phyloP scores from a whole-genome alignment of 2,329 filamentous ascomycete species.

The Hymenoscyphus albidus region DNA sequence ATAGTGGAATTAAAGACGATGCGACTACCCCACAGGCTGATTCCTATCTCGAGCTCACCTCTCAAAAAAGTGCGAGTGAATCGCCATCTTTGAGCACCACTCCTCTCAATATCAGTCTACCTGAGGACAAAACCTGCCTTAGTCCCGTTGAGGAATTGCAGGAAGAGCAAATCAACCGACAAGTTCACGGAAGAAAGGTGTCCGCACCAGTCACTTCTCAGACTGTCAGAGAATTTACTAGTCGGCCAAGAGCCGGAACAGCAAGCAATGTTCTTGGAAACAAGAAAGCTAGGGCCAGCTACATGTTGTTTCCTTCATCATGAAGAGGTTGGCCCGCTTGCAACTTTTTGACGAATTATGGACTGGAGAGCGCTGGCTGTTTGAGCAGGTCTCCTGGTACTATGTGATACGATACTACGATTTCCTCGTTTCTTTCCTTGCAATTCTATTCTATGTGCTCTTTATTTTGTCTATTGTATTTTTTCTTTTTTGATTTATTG shows the following conservation, averaged over 20 bases:
- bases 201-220: conserved; percentile 29
- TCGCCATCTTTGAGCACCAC: conserved; percentile 1
- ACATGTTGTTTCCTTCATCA: conserved; percentile 32
- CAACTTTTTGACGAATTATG: not conserved
- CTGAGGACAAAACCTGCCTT: conserved; percentile 11
- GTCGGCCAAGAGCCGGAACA: conserved; percentile 25
- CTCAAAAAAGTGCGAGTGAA: conserved; percentile 6
- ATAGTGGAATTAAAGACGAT: not conserved
- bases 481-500: not conserved
- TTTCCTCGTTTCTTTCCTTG: conserved; percentile 15
- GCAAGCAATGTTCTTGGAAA: conserved; percentile 5
- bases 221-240: conserved; percentile 22
- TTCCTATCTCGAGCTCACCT: not conserved
- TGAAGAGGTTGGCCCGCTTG: conserved; percentile 8
- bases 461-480: not conserved
- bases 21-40: not conserved
- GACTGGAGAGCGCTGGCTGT: conserved; percentile 6
- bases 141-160: conserved; percentile 30
- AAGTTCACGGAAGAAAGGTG: conserved; percentile 29
- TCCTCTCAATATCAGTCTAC: not conserved
- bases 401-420: conserved; percentile 22
- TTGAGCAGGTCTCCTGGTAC: not conserved
- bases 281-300: conserved; percentile 28
- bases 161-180: conserved; percentile 1
- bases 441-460: not conserved